Evolutionary conservation across 495 filamentous ascomycete species (phyloP).

Genomic region (Talaromyces thailandensis): DNA sequence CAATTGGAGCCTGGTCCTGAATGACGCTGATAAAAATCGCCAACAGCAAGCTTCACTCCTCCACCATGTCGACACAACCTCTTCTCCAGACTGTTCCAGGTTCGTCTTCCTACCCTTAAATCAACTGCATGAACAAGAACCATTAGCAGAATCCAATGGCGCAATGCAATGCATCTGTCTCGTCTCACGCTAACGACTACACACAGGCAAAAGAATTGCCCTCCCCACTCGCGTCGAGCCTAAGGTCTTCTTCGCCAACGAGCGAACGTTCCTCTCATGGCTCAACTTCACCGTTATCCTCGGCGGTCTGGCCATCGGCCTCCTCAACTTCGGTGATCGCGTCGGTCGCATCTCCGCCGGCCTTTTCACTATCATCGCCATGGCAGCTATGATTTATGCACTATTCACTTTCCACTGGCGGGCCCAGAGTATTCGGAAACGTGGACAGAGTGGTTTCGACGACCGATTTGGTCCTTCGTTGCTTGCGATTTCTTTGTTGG

Average conservation of each 20-base stretch:
- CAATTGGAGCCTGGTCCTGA: neutral
- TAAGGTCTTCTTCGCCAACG: constrained; percentile 99
- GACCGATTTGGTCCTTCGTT: constrained; percentile 90
- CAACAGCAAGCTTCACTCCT: neutral
- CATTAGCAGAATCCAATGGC: neutral
- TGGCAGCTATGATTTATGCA: constrained; percentile 93
- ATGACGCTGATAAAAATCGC: neutral
- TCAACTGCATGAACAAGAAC: neutral
- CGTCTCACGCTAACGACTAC: neutral
- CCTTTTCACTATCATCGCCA: constrained; percentile 88
- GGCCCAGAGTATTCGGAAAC: constrained; percentile 80
- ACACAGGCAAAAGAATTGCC: constrained; percentile 87
- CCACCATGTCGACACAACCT: constrained; percentile 85
- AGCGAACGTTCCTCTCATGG: constrained; percentile 98
- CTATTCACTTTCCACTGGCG: constrained; percentile 95
- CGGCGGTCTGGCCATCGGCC: constrained; percentile 87
- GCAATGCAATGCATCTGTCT: neutral
- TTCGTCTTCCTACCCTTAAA: constrained; percentile 11
- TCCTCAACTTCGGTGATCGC: constrained; percentile 95
- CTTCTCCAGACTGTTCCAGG: constrained; percentile 81
- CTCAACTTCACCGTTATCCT: constrained; percentile 99
- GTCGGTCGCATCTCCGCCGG: constrained; percentile 86
- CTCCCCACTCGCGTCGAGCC: constrained; percentile 97
- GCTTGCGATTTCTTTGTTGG: constrained; percentile 70
- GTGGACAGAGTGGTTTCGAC: constrained; percentile 92